A percentile compares a stretch with the other conserved stretches of the same genome.
phyloP scores from a whole-genome alignment of 257 asterid genomes.

The Solanum tacnaense region DNA sequence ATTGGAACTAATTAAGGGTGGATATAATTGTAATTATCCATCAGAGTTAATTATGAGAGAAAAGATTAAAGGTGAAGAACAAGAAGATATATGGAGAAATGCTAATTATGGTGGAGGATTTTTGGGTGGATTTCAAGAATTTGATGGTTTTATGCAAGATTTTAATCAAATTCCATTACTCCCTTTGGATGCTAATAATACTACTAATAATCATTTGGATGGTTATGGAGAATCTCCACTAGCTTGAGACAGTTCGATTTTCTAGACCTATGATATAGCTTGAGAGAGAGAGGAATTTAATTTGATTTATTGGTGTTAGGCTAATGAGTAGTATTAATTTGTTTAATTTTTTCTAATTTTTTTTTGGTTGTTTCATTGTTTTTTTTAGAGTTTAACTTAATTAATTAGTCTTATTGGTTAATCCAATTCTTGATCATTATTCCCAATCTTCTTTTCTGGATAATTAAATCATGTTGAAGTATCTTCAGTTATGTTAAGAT shows the following conservation, averaged over 20 bases:
- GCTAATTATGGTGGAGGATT: slow-evolving; percentile 63
- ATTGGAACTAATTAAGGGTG: not conserved
- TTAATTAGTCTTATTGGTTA: not conserved
- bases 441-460: not conserved
- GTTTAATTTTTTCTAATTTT: not conserved
- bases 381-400: not conserved
- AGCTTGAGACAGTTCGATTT: not conserved
- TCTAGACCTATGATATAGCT: not conserved
- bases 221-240: not conserved
- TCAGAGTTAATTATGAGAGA: slow-evolving; percentile 10
- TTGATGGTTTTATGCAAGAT: slow-evolving; percentile 55
- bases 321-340: not conserved
- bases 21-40: not conserved
- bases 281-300: not conserved
- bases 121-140: slow-evolving; percentile 50
- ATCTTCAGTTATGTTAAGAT: not conserved
- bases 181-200: not conserved
- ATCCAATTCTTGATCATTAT: not conserved
- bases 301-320: not conserved
- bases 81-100: slow-evolving; percentile 44
- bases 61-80: slow-evolving; percentile 63
- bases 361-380: not conserved
- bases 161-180: slow-evolving; percentile 34
- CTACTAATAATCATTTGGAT: not conserved
- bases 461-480: not conserved